A percentile compares a stretch with the other conserved stretches of the same genome.
Evolutionary conservation across 2,329 filamentous ascomycete species (phyloP).

Genomic region (Hypoxylon sp.): DNA sequence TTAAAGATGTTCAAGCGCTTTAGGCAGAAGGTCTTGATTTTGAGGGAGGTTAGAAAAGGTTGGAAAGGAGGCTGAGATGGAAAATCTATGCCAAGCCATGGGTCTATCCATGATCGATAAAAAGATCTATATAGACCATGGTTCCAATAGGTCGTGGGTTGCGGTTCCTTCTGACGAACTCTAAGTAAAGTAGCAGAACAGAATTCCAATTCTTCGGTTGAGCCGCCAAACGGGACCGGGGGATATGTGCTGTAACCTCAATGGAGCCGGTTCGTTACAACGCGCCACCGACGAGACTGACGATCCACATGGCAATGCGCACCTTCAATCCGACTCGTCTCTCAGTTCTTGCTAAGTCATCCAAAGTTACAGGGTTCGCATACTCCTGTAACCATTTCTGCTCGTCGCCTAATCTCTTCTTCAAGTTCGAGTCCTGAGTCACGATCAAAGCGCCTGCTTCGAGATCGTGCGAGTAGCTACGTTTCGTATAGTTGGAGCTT

Average conservation of each 20-base stretch:
- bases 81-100: slow-evolving; percentile 11
- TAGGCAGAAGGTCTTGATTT: too few species aligned
- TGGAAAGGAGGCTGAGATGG: too few species aligned
- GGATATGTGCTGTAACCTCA: neutral
- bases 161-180: too few species aligned
- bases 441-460: slow-evolving; percentile 90
- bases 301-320: slow-evolving; percentile 92
- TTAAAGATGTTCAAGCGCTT: too few species aligned
- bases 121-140: too few species aligned
- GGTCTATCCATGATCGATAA: too few species aligned
- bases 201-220: slow-evolving; percentile 8
- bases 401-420: slow-evolving; percentile 80
- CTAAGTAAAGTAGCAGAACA: slow-evolving; percentile 12
- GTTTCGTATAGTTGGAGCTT: slow-evolving; percentile 94
- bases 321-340: slow-evolving; percentile 88
- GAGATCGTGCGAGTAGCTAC: slow-evolving; percentile 91
- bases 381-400: slow-evolving; percentile 83
- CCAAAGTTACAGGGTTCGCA: slow-evolving; percentile 74
- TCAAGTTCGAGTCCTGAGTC: slow-evolving; percentile 79
- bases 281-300: slow-evolving; percentile 86
- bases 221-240: slow-evolving; percentile 11
- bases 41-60: too few species aligned
- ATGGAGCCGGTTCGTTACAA: slow-evolving; percentile 61
- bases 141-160: neutral
- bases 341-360: slow-evolving; percentile 85